Evolutionary conservation across 345 rosid genomes (phyloP).

Genomic region (Brassica rapa): DNA sequence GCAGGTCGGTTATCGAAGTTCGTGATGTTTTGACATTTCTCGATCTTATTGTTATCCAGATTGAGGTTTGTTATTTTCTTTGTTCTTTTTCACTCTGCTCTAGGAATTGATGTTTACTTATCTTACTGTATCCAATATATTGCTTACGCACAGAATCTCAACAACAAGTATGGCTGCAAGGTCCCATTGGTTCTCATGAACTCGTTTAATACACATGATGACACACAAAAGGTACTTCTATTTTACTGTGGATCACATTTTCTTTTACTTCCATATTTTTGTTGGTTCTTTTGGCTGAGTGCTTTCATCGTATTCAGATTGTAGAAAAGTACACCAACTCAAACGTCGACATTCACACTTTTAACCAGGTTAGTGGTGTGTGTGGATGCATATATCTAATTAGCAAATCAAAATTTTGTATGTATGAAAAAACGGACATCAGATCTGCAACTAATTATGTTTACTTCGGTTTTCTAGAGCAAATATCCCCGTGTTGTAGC

Average conservation of each 20-base stretch:
- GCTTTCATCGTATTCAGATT: conserved; percentile 51
- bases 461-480: conserved; percentile 58
- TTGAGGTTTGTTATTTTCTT: conserved; percentile 57
- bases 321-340: conserved; percentile 82
- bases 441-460: conserved; percentile 14
- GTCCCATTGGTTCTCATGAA: conserved; percentile 98
- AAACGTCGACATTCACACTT: conserved; percentile 80
- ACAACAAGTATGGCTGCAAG: conserved; percentile 78
- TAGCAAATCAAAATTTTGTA: neutral
- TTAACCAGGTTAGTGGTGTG: conserved; percentile 72
- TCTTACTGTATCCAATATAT: conserved; percentile 9
- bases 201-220: conserved; percentile 98
- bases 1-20: conserved; percentile 96
- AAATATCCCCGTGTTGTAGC: conserved; percentile 90
- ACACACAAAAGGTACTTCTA: conserved; percentile 71
- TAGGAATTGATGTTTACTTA: neutral
- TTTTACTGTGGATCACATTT: neutral
- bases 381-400: conserved; percentile 17
- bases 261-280: neutral
- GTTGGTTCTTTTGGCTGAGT: conserved; percentile 20
- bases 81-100: neutral
- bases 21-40: conserved; percentile 97
- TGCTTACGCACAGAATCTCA: conserved; percentile 62
- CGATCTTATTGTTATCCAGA: conserved; percentile 93
- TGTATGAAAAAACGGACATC: conserved; percentile 2